Evolutionary conservation across 148 eudicot species (phyloP).

Genomic region (Polygonum maritimum): DNA sequence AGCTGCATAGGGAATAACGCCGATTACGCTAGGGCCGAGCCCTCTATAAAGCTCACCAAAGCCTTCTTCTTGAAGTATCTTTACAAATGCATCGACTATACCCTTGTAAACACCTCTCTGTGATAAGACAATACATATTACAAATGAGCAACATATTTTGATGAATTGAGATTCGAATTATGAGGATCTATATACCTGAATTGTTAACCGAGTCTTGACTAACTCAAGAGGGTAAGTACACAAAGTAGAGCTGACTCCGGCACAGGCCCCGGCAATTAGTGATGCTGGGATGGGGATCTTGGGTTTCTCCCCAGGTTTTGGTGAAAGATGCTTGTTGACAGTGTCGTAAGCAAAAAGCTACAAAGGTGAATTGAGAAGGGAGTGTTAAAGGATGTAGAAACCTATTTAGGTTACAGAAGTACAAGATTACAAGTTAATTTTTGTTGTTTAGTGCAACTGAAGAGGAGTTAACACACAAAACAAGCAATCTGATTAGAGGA

Average conservation of each 20-base stretch:
- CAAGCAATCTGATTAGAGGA: no score
- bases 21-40: constrained; percentile 66
- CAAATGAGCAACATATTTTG: background rate
- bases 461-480: background rate
- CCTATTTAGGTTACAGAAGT: background rate
- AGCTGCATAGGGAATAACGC: constrained; percentile 76
- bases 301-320: constrained; percentile 60
- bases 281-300: constrained; percentile 77
- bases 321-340: constrained; percentile 67
- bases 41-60: constrained; percentile 69
- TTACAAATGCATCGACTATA: constrained; percentile 60
- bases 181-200: constrained; percentile 44
- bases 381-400: background rate
- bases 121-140: background rate
- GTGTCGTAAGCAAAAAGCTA: constrained; percentile 89
- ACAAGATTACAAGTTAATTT: background rate
- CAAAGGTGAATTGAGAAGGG: constrained; percentile 13
- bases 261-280: constrained; percentile 86
- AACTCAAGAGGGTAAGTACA: constrained; percentile 91
- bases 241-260: constrained; percentile 85
- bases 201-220: constrained; percentile 88
- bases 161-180: background rate
- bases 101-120: constrained; percentile 74
- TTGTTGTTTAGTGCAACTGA: constrained; percentile 6
- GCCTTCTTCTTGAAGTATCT: constrained; percentile 63